Evolutionary conservation across 164 flowering plant species (phyloP).

Genomic region (Magnolia officinalis): DNA sequence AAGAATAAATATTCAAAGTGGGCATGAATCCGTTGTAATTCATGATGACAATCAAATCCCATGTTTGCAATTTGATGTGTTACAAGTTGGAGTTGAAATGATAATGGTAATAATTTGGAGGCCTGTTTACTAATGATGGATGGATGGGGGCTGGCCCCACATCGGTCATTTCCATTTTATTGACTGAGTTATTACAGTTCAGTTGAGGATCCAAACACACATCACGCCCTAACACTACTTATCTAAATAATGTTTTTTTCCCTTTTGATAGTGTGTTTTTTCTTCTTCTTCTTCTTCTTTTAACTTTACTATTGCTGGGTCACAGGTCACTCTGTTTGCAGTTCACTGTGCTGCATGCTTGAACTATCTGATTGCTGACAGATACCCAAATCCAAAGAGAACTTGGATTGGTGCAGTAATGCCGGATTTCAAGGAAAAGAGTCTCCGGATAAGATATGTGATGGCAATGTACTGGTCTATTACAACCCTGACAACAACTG

Average conservation of each 20-base stretch:
- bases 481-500: conserved; percentile 86
- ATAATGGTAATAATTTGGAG: not conserved
- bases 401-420: conserved; percentile 97
- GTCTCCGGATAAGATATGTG: conserved; percentile 78
- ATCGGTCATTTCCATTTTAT: not conserved
- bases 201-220: not conserved
- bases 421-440: conserved; percentile 72
- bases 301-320: not conserved
- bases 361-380: conserved; percentile 86
- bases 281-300: too few relatives aligned
- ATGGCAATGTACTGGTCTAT: conserved; percentile 96
- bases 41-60: not conserved
- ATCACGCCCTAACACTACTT: not conserved
- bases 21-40: not conserved
- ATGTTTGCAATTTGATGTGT: not conserved
- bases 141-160: not conserved
- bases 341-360: conserved; percentile 95
- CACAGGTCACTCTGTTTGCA: conserved; percentile 86
- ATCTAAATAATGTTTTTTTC: not conserved
- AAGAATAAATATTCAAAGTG: not conserved
- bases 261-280: not conserved
- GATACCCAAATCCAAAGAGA: conserved; percentile 68
- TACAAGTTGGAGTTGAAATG: not conserved
- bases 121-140: not conserved
- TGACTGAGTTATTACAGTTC: not conserved